Evolutionary conservation across 2,329 filamentous ascomycete genomes (phyloP).

Genomic region (Aspergillus niger): DNA sequence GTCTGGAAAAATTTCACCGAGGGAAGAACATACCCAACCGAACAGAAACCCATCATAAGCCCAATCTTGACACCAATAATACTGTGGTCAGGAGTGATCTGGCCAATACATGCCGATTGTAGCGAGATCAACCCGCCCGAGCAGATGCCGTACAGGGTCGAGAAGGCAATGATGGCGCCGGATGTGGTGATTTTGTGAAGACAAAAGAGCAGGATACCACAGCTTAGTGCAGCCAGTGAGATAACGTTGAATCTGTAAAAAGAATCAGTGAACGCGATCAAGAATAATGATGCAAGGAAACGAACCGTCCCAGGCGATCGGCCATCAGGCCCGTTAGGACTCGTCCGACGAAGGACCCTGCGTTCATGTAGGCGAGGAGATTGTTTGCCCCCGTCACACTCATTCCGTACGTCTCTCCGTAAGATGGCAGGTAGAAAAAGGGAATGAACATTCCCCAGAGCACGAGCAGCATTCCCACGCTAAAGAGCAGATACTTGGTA

Average conservation of each 20-base stretch:
- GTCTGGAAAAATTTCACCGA: too few relatives aligned
- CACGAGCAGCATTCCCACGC: slow-evolving; percentile 1
- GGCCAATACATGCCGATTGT: background rate
- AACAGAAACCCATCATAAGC: background rate
- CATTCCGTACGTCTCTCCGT: background rate
- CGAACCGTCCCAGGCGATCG: background rate
- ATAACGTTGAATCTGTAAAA: background rate
- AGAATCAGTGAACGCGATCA: background rate
- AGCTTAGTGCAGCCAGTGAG: background rate
- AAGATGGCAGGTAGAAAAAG: slow-evolving; percentile 3
- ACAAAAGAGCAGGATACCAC: background rate
- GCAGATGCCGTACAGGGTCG: background rate
- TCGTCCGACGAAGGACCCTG: slow-evolving; percentile 6
- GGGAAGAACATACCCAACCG: background rate
- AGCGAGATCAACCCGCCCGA: background rate
- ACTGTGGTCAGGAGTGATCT: background rate
- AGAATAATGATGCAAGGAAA: background rate
- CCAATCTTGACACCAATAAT: background rate
- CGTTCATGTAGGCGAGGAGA: slow-evolving; percentile 1
- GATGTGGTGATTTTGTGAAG: background rate
- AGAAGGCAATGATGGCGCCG: background rate
- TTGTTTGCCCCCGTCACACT: background rate
- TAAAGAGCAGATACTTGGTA: background rate
- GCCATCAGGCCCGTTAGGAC: background rate
- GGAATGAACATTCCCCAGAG: slow-evolving; percentile 9